Base-by-base conservation (phyloP, 2,329 filamentous ascomycete genomes). In the Calonectria leucothoes region DNA sequence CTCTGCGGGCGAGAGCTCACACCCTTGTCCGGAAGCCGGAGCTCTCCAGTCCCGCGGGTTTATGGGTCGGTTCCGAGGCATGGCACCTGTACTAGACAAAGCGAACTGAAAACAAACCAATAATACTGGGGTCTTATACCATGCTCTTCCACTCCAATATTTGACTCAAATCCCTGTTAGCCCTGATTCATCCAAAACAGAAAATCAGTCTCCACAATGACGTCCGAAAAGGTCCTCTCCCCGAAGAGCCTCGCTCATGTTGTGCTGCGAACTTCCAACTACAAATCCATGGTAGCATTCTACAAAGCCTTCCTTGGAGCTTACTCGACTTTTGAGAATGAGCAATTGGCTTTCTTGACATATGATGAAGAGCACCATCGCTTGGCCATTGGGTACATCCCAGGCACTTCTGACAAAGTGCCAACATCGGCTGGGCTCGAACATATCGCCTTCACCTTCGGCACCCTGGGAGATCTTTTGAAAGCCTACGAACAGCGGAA, bases 311-410 rank as follows among this genome's bases (percentile, higher is more conserved):
- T 69, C 1, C 67, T 69, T 49, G 67, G 67, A 17, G 57, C 67
- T 20, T 15, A 52, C 27, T n/a, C 55, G 6, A 37, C 25, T 2
- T 69, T 64, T 27, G 67, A 69, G 57, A 55, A 49, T 23, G 57
- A 69, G 8, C 55, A 42, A 27, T 25, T 69, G 23, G 45, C 67
- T 8, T 69, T 64, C 31, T 33, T 69, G 11, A 45, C 51, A 5
- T 69, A 52, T 17, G 67, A 69, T 6, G 67, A 69, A 3, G 67
- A 69, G 29, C 67, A 69, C 23, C 67, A 64, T 33, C 67, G 67
- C 23, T n/a, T 69, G 0, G 67, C 67, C 2, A 69, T 69, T 49
- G 57, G 57, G 14, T 15, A 63, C 23, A 57, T 68, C 5, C 65
- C 65, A 4, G 51, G 35, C 29, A 68, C 65, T 4, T 52, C 25